Evolutionary conservation across 768 basidiomycete genomes (phyloP).

Genomic region (Hortiboletus flavorubellus): DNA sequence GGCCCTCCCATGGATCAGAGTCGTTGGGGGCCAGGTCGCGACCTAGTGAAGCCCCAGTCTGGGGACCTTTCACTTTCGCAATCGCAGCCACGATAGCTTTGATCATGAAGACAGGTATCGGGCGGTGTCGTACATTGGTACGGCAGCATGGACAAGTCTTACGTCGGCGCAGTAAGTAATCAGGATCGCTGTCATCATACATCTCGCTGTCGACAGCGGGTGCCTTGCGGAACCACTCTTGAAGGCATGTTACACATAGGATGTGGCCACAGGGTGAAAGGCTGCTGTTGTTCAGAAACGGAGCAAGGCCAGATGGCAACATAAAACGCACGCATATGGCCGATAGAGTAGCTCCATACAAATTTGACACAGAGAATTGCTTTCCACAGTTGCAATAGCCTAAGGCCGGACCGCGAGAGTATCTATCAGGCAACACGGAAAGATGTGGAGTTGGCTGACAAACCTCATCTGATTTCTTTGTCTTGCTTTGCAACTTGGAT

Average conservation of each 20-base stretch:
- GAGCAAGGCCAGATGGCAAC: background rate
- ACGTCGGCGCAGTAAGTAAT: constrained; percentile 51
- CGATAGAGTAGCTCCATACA: constrained; percentile 67
- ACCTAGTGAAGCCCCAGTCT: constrained; percentile 16
- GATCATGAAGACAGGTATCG: constrained; percentile 66
- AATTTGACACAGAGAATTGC: constrained; percentile 67
- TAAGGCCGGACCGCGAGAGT: constrained; percentile 19
- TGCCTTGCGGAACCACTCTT: constrained; percentile 75
- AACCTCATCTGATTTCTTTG: constrained; percentile 58
- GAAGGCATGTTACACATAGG: constrained; percentile 68
- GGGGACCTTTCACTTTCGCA: constrained; percentile 38
- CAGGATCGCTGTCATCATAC: constrained; percentile 37
- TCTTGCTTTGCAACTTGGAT: constrained; percentile 42
- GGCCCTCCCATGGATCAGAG: constrained; percentile 67
- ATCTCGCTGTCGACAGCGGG: constrained; percentile 48
- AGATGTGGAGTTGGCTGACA: constrained; percentile 1
- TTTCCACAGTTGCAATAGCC: constrained; percentile 56
- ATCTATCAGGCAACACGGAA: background rate
- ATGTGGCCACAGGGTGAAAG: constrained; percentile 76
- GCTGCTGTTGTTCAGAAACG: constrained; percentile 33
- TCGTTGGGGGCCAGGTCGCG: constrained; percentile 35
- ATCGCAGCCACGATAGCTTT: constrained; percentile 55
- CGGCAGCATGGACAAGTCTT: constrained; percentile 78
- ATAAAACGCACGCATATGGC: constrained; percentile 59
- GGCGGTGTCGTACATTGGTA: constrained; percentile 50